These are phyloP conservation scores for Cystobasidium slooffiae DNA, from an alignment of 1,284 basidiomycete species.

Conservation along the genomic window DNA sequence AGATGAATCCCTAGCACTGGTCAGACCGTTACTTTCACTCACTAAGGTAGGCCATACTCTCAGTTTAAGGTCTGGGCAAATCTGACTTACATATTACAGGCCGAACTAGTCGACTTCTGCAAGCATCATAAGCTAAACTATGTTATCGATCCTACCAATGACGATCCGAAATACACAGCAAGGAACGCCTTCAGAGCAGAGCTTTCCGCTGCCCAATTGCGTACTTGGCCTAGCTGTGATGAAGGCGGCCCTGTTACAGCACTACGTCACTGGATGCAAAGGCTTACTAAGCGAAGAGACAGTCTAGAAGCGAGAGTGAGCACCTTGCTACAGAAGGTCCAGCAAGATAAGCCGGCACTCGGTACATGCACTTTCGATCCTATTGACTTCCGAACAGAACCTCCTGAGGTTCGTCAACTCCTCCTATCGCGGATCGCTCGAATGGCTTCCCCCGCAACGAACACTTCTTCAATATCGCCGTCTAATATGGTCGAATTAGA, in stretches of 20 bases:
- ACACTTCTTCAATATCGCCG: constrained; percentile 5
- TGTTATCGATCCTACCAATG: constrained; percentile 16
- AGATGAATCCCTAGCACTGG: not conserved
- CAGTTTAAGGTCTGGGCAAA: not conserved
- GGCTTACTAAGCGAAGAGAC: not conserved
- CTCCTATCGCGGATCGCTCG: constrained; percentile 1
- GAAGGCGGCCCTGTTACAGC: not conserved
- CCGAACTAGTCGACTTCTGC: constrained; percentile 10
- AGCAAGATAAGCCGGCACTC: not conserved
- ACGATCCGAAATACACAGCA: constrained; percentile 1
- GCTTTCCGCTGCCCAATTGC: not conserved
- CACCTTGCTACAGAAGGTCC: not conserved
- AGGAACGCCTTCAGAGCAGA: constrained; percentile 7
- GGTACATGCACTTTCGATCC: constrained; percentile 5
- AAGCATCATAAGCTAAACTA: not conserved
- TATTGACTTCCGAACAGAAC: not conserved
- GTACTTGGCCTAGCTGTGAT: not conserved
- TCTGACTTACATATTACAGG: not conserved
- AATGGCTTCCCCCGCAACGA: not conserved
- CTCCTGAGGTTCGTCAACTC: constrained; percentile 1
- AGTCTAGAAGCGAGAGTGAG: not conserved
- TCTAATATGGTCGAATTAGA: not conserved
- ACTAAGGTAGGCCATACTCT: not conserved
- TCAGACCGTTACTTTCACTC: not conserved
- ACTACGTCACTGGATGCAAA: not conserved